Evolutionary conservation across 805 yeast species (phyloP), one percentile per base, ranked within the genome.

Genomic region (Monosporozyma aquatica): DNA sequence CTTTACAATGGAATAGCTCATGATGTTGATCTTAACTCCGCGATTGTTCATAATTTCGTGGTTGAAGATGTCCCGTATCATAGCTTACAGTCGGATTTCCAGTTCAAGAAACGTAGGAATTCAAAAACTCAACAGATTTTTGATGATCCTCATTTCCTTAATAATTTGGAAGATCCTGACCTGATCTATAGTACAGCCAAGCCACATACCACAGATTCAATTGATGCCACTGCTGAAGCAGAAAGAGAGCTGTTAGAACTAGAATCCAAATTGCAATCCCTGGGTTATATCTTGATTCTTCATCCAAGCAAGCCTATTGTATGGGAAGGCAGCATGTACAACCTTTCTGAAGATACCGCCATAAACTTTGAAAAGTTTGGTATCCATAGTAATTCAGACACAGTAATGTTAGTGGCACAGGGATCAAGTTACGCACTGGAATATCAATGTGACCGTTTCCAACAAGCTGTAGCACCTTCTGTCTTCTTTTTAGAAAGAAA

Each of bases 251-350:
- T 58, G 18, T 20, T 51, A 22, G 54, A 52, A 23, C 38, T 60
- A 15, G 65, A 61, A 37, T 36, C 43, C 13, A 54, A 53, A 43
- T 41, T 61, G 37, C 58, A 56, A 38, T 50, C 59, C 18, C 58
- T 68, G 18, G 85, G 87, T 0, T 87, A 84, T 49, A 72, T 86
- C 13, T 52, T 87, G 24, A 81, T 87, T 0, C 63, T 89, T 5
- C 77, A 83, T 52, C 89, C 95, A 1, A 72, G 81, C 3, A 84
- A 84, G 52, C 94, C 96, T 0, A 73, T 89, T 60, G 76, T 84
- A 37, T 90, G 97, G 97, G 87, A 84, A 46, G 97, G 97, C 3
- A 70, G 75, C 14, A 78, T 82, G 47, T 71, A 80, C 30, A 73
- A 78, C 34, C 58, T 84, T 6, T 51, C 63, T 5, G 68, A 70